A percentile compares a stretch with the other conserved stretches of the same genome.
phyloP scores from a whole-genome alignment of 2,329 filamentous ascomycete species.

The Zopfia rhizophila region DNA sequence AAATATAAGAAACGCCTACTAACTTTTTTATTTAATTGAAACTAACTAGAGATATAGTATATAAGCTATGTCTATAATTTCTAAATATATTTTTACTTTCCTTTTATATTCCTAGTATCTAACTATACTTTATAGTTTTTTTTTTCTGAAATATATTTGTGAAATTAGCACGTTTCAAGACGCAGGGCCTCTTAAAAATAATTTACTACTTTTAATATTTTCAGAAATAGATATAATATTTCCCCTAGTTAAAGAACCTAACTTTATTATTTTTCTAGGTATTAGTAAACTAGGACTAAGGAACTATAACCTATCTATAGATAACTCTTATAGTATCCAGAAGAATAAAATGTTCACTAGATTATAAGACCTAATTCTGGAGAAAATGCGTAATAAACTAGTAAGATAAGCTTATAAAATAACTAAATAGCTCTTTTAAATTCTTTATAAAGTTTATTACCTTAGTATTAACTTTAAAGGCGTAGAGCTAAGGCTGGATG shows the following conservation, averaged over 20 bases:
- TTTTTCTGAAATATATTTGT: slow-evolving; percentile 28
- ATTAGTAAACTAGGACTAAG: slow-evolving; percentile 21
- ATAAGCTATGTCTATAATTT: slow-evolving; percentile 19
- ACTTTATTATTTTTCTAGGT: slow-evolving; percentile 33
- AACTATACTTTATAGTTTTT: slow-evolving; percentile 25
- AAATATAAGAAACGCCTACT: slow-evolving; percentile 27
- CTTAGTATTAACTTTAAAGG: slow-evolving; percentile 21
- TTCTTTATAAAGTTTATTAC: slow-evolving; percentile 12
- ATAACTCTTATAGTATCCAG: slow-evolving; percentile 18
- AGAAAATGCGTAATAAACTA: slow-evolving; percentile 24
- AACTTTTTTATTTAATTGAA: slow-evolving; percentile 4
- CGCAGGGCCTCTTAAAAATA: slow-evolving; percentile 25
- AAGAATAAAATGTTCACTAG: slow-evolving; percentile 21
- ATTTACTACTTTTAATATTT: slow-evolving; percentile 26
- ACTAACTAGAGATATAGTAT: slow-evolving; percentile 21
- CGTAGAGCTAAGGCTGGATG: slow-evolving; percentile 21
- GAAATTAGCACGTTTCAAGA: slow-evolving; percentile 30
- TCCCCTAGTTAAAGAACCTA: slow-evolving; percentile 21
- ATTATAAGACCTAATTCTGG: slow-evolving; percentile 19
- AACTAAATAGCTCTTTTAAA: slow-evolving; percentile 1
- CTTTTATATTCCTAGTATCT: slow-evolving; percentile 8
- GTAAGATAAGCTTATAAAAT: slow-evolving; percentile 23
- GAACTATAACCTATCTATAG: slow-evolving; percentile 12
- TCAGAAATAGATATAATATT: slow-evolving; percentile 24
- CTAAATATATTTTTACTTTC: slow-evolving; percentile 17